Base-by-base conservation (phyloP, 2,329 filamentous ascomycete genomes). In the Whalleya microplaca region DNA sequence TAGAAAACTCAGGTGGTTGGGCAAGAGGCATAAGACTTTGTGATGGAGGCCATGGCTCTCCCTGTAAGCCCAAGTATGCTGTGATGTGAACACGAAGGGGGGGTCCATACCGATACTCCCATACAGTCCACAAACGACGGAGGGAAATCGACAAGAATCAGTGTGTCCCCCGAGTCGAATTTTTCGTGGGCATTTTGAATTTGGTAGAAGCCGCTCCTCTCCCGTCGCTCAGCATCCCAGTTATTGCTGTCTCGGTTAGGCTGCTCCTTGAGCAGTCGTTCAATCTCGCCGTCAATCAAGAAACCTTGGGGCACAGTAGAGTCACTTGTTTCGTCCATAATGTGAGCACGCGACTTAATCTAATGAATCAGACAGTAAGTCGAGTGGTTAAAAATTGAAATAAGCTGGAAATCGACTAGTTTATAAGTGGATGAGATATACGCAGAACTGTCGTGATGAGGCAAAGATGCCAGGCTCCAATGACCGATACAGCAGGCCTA, bases 111-210 rank as follows among this genome's bases (percentile, higher is more conserved):
- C 47, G 43, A 19, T 12, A 48, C 48, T 21, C 48, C 20, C 21
- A 10, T 52, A 41, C 60, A 63, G 29, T 58, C 42, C 2, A 27
- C 14, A 54, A 52, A 46, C 12, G 43, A 43, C 2, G 7, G 2
- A 3, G 62, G 62, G 42, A 76, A 74, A 29, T 76, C 73, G 23
- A 83, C 68, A 44, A 79, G 71, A 23, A 81, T 72, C 7, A 80
- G 63, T 0, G 77, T 80, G 51, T 81, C 79, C 5, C 79, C 79
- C 1, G 44, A 42, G 6, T 41, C 2, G 41, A 51, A 50, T 10
- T 53, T 21, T 20, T 21, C 10, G 2, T 53, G 45, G 19, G 53
- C 42, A 12, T 41, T 29, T 14, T 41, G 29, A 9, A 60, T 10
- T 40, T 45, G 50, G n/a, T 23, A 14, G 20, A 61, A 29, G 50